Conservation (phyloP, 306 rosid genomes). For the Arachis hypogaea region DNA sequence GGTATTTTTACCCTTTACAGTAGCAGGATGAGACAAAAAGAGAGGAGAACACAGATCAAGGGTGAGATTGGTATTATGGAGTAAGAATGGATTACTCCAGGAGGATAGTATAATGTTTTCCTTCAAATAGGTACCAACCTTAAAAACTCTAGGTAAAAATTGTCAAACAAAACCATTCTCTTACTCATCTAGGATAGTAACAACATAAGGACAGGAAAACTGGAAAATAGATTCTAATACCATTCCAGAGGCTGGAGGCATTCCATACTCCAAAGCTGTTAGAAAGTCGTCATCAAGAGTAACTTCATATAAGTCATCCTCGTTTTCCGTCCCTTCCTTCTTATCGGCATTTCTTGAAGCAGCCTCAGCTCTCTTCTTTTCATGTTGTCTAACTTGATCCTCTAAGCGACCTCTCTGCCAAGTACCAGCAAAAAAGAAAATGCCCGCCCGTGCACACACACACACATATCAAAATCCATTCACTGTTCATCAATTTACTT, state of each 20-base stretch:
- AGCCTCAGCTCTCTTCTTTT: slow-evolving; percentile 67
- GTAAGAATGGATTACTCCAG: no score
- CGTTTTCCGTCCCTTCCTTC: slow-evolving; percentile 51
- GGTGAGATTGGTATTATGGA: no score
- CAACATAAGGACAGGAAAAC: slow-evolving; percentile 7
- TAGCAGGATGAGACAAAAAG: no score
- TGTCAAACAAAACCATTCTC: background rate
- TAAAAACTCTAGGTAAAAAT: background rate
- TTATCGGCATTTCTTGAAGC: slow-evolving; percentile 38
- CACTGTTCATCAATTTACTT: slow-evolving; percentile 21
- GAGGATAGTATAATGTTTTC: no score
- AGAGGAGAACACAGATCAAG: no score
- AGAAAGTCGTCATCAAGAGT: slow-evolving; percentile 91
- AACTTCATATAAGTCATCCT: slow-evolving; percentile 76
- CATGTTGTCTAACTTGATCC: slow-evolving; percentile 88
- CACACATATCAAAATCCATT: slow-evolving; percentile 24
- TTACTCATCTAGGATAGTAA: slow-evolving; percentile 15
- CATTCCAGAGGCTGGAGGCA: slow-evolving; percentile 99
- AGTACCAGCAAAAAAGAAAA: slow-evolving; percentile 16
- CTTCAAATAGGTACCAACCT: background rate
- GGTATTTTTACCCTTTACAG: no score
- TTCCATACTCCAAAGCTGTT: slow-evolving; percentile 96
- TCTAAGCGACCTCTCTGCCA: slow-evolving; percentile 85
- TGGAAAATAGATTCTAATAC: slow-evolving; percentile 50
- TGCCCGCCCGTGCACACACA: background rate